phyloP scores from a whole-genome alignment of 1,139 yeast genomes.

The Eremothecium gossypii region DNA sequence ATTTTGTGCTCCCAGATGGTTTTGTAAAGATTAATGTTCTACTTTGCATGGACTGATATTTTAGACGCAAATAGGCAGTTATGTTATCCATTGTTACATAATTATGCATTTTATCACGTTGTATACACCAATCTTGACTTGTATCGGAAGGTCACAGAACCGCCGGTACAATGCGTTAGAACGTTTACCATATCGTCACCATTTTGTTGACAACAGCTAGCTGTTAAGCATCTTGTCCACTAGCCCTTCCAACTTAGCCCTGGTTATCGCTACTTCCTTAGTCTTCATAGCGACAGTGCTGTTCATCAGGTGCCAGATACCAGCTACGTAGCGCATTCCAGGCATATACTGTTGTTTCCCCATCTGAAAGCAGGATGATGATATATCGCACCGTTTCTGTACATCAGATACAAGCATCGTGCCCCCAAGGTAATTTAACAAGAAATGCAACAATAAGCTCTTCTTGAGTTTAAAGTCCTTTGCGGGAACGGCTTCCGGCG shows the following conservation, averaged over 20 bases:
- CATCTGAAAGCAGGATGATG: conserved; percentile 23
- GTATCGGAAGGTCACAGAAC: too few species aligned
- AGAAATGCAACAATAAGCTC: conserved; percentile 18
- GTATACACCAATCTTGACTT: too few species aligned
- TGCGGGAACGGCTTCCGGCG: neutral
- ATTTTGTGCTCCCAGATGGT: too few species aligned
- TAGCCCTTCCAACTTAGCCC: conserved; percentile 19
- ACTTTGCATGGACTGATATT: too few species aligned
- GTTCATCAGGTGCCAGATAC: conserved; percentile 28
- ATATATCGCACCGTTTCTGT: conserved; percentile 18
- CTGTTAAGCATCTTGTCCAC: conserved; percentile 8
- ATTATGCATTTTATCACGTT: too few species aligned
- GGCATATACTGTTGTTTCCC: conserved; percentile 18
- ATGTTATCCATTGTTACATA: too few species aligned
- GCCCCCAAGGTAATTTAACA: conserved; percentile 27
- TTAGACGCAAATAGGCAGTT: too few species aligned
- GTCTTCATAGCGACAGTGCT: conserved; percentile 26
- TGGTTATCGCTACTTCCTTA: conserved; percentile 24
- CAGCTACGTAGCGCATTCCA: conserved; percentile 19
- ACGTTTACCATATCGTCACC: neutral
- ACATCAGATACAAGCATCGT: conserved; percentile 25
- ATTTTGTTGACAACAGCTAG: neutral
- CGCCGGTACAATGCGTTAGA: neutral
- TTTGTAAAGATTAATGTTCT: too few species aligned
- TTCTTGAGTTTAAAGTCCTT: conserved; percentile 17